A percentile compares a stretch with the other conserved stretches of the same genome.
phyloP scores from a whole-genome alignment of 2,329 filamentous ascomycete genomes.

The Pyrenochaeta sp. region DNA sequence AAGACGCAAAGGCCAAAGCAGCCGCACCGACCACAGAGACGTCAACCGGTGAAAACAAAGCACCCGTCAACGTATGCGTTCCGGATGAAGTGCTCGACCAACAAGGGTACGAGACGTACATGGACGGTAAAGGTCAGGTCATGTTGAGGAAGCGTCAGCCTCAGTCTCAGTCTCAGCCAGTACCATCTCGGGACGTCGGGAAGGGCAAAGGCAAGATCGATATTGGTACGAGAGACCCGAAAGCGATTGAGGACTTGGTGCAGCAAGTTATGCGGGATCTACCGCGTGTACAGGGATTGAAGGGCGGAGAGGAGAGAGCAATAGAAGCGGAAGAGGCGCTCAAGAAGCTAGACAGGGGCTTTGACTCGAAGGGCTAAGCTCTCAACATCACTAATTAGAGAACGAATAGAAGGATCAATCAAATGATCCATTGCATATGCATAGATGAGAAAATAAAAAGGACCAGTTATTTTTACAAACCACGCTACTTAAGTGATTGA shows the following conservation, averaged over 20 bases:
- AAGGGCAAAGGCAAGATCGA: slow-evolving; percentile 40
- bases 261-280: slow-evolving; percentile 58
- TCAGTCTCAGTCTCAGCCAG: slow-evolving; percentile 13
- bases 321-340: slow-evolving; percentile 48
- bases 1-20: slow-evolving; percentile 25
- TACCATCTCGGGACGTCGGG: slow-evolving; percentile 16
- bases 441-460: too few species aligned
- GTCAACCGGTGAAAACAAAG: slow-evolving; percentile 9
- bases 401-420: not conserved
- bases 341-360: slow-evolving; percentile 55
- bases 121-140: slow-evolving; percentile 59
- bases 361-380: slow-evolving; percentile 30
- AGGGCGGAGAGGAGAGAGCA: slow-evolving; percentile 53
- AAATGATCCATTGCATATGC: not conserved
- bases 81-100: slow-evolving; percentile 59
- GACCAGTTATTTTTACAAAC: too few species aligned
- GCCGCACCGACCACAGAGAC: slow-evolving; percentile 13
- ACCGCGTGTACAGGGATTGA: slow-evolving; percentile 49
- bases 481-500: too few species aligned
- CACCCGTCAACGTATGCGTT: slow-evolving; percentile 46
- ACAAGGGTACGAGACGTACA: slow-evolving; percentile 60
- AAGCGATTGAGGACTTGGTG: slow-evolving; percentile 54
- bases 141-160: slow-evolving; percentile 54
- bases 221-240: slow-evolving; percentile 51
- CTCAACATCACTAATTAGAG: too few species aligned